Conservation (phyloP, 2,329 filamentous ascomycete genomes). For the Ophiobolus disseminans region DNA sequence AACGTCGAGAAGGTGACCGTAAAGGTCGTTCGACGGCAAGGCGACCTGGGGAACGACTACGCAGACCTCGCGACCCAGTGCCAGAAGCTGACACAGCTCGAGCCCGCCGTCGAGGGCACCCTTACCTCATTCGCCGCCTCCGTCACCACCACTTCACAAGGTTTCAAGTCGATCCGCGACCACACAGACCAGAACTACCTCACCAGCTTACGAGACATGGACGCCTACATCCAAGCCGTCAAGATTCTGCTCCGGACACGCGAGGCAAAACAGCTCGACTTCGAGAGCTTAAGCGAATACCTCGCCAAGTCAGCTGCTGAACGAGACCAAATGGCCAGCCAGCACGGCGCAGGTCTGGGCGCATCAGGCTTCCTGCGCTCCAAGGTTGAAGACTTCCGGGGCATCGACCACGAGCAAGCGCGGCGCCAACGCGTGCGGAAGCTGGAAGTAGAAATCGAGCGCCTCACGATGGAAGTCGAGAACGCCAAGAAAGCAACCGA, state of each 20-base stretch:
- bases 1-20: slow-evolving; percentile 97
- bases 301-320: slow-evolving; percentile 89
- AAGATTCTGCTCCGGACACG: slow-evolving; percentile 89
- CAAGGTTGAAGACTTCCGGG: slow-evolving; percentile 95
- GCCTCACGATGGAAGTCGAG: slow-evolving; percentile 86
- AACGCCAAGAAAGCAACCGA: slow-evolving; percentile 84
- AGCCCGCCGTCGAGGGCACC: slow-evolving; percentile 82
- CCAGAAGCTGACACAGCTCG: slow-evolving; percentile 87
- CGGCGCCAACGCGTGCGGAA: slow-evolving; percentile 86
- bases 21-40: slow-evolving; percentile 84
- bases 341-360: slow-evolving; percentile 69
- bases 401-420: slow-evolving; percentile 93
- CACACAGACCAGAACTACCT: slow-evolving; percentile 96
- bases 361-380: slow-evolving; percentile 88
- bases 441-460: slow-evolving; percentile 89
- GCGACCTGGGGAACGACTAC: slow-evolving; percentile 86
- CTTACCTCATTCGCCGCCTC: slow-evolving; percentile 86
- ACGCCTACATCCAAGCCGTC: slow-evolving; percentile 86
- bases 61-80: slow-evolving; percentile 92
- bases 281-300: slow-evolving; percentile 94
- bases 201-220: slow-evolving; percentile 91
- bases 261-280: slow-evolving; percentile 97
- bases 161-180: slow-evolving; percentile 82
- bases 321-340: slow-evolving; percentile 77
- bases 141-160: slow-evolving; percentile 81